Base-by-base conservation (phyloP, 2,329 filamentous ascomycete genomes). In the Endocalyx cinctus region DNA sequence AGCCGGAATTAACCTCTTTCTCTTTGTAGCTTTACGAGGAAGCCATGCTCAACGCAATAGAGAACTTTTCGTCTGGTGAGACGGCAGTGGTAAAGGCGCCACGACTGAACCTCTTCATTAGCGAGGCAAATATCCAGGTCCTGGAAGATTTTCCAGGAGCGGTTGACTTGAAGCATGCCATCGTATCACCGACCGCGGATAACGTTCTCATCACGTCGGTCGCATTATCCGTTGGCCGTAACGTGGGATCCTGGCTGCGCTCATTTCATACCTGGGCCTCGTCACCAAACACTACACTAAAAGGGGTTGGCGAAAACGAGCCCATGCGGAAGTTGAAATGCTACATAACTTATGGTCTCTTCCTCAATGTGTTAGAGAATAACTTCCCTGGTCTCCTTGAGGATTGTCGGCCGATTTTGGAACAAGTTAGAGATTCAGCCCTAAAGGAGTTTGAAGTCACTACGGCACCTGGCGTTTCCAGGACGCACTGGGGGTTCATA, bases 251-350 rank as follows among this genome's bases (percentile, higher is more conserved):
- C 3, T 39, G 37, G 37, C 37, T 39, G 6, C 37, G 37, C 6
- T 7, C 17, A 10, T 39, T 39, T 29, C 37, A 39, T 26, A 20
- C 17, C 33, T 39, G 33, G 37, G 10, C 37, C 5, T 25, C 29
- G 14, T 17, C 20, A 14, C 30, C 25, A n/a, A 17, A 12, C 17
- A 25, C 15, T 14, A 18, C 31, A 8, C 5, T 27, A 6, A 11
- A 20, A 13, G 13, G 26, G 13, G 29, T 39, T 10, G 29, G 37
- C 4, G 4, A 20, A 8, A 39, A 39, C n/a, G 19, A 19, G 20
- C 27, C 22, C n/a, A 39, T 39, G 33, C 37, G 33, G 14, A 20
- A 31, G 25, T 26, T 39, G 12, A 36, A 39, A 15, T 39, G 30
- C 16, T 30, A 30, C 27, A 36, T 38, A 19, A 39, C 37, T 7